These are phyloP conservation scores for Nakataea oryzae DNA, from an alignment of 2,329 filamentous ascomycete species.

Conservation along the genomic window DNA sequence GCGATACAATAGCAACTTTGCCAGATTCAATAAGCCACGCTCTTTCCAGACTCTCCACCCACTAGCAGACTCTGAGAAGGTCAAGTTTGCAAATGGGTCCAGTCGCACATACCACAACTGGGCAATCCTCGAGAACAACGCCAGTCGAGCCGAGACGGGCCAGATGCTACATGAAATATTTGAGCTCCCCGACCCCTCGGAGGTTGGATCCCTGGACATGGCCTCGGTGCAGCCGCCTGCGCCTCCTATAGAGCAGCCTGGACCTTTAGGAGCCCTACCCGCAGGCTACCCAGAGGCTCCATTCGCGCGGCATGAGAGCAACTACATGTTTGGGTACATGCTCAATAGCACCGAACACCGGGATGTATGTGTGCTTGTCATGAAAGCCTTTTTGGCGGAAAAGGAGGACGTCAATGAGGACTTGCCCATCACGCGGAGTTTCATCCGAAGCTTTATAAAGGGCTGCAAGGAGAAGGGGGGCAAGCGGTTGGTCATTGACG, in stretches of 20 bases:
- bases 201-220: too few species aligned
- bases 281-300: too few species aligned
- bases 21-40: too few species aligned
- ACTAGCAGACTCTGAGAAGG: background rate
- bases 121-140: background rate
- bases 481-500: conserved; percentile 49
- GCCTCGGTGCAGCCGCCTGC: too few species aligned
- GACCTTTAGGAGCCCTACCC: too few species aligned
- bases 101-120: background rate
- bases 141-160: too few species aligned
- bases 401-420: too few species aligned
- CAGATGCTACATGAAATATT: too few species aligned
- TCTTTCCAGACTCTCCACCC: too few species aligned
- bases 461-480: conserved; percentile 33
- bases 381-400: background rate
- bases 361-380: background rate
- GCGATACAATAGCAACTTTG: conserved; percentile 19
- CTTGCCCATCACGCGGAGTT: conserved; percentile 13
- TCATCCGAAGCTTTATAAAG: conserved; percentile 21
- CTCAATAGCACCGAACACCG: background rate
- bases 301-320: too few species aligned
- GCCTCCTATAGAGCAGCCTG: too few species aligned
- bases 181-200: too few species aligned
- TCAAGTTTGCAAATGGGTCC: background rate
- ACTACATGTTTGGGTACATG: background rate